Conservation (phyloP, 1,139 yeast species). For the Hansenula sp. region DNA sequence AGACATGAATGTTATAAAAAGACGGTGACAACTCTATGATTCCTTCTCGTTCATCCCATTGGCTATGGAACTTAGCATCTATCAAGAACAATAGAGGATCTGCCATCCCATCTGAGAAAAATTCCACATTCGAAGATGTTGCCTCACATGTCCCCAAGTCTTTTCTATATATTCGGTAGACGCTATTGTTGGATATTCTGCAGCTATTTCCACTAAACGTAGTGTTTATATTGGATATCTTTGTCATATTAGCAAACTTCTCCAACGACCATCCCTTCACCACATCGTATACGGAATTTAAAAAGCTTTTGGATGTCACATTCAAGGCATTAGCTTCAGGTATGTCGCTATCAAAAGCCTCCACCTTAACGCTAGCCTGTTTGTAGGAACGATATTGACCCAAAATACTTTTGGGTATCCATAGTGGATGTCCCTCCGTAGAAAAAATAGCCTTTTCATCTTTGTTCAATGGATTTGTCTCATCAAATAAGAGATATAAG, state of each 20-base stretch:
- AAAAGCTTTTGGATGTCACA: too few species aligned
- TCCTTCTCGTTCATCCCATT: conserved; percentile 4
- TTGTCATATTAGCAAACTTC: too few species aligned
- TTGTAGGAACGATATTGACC: not conserved
- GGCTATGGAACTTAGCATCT: conserved; percentile 12
- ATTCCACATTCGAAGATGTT: not conserved
- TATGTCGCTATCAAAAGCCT: too few species aligned
- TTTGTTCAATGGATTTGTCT: conserved; percentile 50
- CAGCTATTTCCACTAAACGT: too few species aligned
- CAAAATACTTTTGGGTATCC: conserved; percentile 40
- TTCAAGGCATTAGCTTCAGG: too few species aligned
- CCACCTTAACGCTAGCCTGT: too few species aligned
- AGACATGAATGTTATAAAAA: conserved; percentile 11
- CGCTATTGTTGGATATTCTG: too few species aligned
- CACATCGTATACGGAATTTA: too few species aligned
- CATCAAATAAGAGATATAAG: conserved; percentile 75
- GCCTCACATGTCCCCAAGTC: conserved; percentile 7
- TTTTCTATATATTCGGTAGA: too few species aligned
- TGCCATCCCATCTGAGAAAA: conserved; percentile 8
- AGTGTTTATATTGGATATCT: not conserved
- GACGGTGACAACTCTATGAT: conserved; percentile 4
- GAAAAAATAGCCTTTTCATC: conserved; percentile 60
- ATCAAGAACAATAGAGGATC: conserved; percentile 8
- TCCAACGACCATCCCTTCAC: not conserved
- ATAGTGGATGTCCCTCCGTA: conserved; percentile 91